These are phyloP conservation scores for Sarcodon aspratus DNA, from an alignment of 768 basidiomycete genomes.

Conservation along the genomic window DNA sequence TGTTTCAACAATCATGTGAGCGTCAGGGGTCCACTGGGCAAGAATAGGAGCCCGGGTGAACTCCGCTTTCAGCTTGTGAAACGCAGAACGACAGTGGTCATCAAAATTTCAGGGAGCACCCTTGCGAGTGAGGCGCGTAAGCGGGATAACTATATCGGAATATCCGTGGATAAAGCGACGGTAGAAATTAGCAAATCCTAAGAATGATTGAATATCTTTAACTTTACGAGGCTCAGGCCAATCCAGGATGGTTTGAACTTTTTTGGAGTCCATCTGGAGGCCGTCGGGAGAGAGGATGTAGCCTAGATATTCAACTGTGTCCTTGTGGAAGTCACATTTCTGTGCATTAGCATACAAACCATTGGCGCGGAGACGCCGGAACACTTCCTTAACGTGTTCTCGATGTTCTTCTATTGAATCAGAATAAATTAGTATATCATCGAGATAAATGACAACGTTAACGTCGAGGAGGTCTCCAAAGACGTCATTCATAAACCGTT, in stretches of 20 bases:
- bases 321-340: slow-evolving; percentile 25
- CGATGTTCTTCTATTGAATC: slow-evolving; percentile 6
- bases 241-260: slow-evolving; percentile 21
- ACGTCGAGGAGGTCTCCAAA: slow-evolving; percentile 8
- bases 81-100: slow-evolving; percentile 9
- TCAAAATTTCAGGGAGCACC: slow-evolving; percentile 11
- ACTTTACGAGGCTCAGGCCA: slow-evolving; percentile 18
- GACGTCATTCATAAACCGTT: slow-evolving; percentile 6
- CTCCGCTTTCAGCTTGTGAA: slow-evolving; percentile 16
- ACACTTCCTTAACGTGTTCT: slow-evolving; percentile 7
- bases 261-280: slow-evolving; percentile 26
- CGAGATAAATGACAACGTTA: slow-evolving; percentile 4
- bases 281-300: slow-evolving; percentile 21
- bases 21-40: slow-evolving; percentile 7
- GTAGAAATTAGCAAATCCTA: slow-evolving; percentile 23
- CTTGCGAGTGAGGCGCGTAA: slow-evolving; percentile 19
- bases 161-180: slow-evolving; percentile 20
- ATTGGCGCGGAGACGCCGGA: slow-evolving; percentile 16
- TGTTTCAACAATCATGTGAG: slow-evolving; percentile 8
- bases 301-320: slow-evolving; percentile 29
- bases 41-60: slow-evolving; percentile 12
- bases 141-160: slow-evolving; percentile 20
- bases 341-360: slow-evolving; percentile 17
- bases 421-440: slow-evolving; percentile 10
- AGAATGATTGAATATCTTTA: slow-evolving; percentile 19